These are phyloP conservation scores for Penicillium desertorum DNA, from an alignment of 495 filamentous ascomycete genomes.

Conservation along the genomic window DNA sequence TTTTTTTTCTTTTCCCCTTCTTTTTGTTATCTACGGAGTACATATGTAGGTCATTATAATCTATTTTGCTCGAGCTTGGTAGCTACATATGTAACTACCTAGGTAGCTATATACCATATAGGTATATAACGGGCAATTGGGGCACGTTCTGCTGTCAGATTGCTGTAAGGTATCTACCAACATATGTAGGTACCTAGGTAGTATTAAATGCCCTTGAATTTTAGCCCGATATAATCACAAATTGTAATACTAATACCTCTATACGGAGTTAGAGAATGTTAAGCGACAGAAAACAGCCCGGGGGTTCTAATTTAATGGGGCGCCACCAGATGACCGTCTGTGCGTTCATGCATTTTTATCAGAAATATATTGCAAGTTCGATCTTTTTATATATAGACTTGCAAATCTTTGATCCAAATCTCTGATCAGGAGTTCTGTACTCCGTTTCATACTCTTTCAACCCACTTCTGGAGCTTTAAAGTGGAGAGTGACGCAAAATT, in stretches of 20 bases:
- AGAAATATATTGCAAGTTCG: neutral
- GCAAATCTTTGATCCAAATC: neutral
- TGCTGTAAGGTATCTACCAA: neutral
- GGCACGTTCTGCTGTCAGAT: constrained; percentile 9
- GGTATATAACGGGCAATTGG: neutral
- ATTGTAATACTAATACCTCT: too few relatives aligned
- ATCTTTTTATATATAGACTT: neutral
- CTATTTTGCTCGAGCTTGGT: too few relatives aligned
- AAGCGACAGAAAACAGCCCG: too few relatives aligned
- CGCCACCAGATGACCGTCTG: neutral
- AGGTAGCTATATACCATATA: neutral
- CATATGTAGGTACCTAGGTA: too few relatives aligned
- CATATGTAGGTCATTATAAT: neutral
- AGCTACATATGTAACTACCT: too few relatives aligned
- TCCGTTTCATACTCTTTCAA: constrained; percentile 5
- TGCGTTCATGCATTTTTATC: neutral
- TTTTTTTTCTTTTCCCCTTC: constrained; percentile 5
- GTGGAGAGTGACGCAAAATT: constrained; percentile 32
- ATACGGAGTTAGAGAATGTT: too few relatives aligned
- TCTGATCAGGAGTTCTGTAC: constrained; percentile 9
- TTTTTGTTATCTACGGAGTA: neutral
- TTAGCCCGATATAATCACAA: too few relatives aligned
- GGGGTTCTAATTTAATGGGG: neutral
- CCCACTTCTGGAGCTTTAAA: constrained; percentile 26
- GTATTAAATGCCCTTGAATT: neutral